Evolutionary conservation across 2,329 filamentous ascomycete genomes (phyloP).

Genomic region (Orbilia ellipsospora): DNA sequence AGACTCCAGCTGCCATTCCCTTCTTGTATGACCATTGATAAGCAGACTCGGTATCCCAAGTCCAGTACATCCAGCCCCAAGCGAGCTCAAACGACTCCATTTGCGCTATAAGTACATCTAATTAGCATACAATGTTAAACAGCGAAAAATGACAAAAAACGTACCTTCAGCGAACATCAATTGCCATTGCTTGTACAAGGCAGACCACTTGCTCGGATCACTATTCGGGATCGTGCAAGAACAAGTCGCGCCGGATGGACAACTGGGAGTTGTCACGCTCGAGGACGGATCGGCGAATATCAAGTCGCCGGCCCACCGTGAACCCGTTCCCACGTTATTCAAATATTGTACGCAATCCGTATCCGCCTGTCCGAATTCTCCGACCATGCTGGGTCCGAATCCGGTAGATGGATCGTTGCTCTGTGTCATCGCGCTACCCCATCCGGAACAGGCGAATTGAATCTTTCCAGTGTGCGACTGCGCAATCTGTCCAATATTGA

Average conservation of each 20-base stretch:
- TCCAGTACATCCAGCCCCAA: constrained; percentile 99
- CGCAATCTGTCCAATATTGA: constrained; percentile 87
- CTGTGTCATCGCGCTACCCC: constrained; percentile 80
- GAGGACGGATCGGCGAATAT: constrained; percentile 73
- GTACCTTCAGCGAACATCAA: constrained; percentile 81
- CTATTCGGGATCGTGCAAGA: constrained; percentile 81
- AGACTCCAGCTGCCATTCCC: constrained; percentile 78
- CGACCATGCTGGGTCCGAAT: constrained; percentile 92
- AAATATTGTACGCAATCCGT: constrained; percentile 89
- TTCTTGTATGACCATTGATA: constrained; percentile 92
- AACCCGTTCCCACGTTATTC: constrained; percentile 85
- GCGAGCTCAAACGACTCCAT: constrained; percentile 93
- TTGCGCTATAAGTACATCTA: constrained; percentile 70
- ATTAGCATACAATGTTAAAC: constrained; percentile 4
- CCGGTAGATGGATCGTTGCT: constrained; percentile 79
- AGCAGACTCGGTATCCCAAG: constrained; percentile 88
- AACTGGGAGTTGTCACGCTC: constrained; percentile 76
- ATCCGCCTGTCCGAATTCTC: constrained; percentile 97
- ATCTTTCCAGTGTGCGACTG: constrained; percentile 85
- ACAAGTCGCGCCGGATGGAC: constrained; percentile 75
- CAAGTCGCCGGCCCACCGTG: constrained; percentile 90
- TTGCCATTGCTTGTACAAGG: constrained; percentile 84
- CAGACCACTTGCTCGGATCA: constrained; percentile 74
- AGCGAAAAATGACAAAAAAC: constrained; percentile 15
- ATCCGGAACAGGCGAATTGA: constrained; percentile 85